phyloP scores from a whole-genome alignment of 345 rosid genomes.

The Lepidium didymum region DNA sequence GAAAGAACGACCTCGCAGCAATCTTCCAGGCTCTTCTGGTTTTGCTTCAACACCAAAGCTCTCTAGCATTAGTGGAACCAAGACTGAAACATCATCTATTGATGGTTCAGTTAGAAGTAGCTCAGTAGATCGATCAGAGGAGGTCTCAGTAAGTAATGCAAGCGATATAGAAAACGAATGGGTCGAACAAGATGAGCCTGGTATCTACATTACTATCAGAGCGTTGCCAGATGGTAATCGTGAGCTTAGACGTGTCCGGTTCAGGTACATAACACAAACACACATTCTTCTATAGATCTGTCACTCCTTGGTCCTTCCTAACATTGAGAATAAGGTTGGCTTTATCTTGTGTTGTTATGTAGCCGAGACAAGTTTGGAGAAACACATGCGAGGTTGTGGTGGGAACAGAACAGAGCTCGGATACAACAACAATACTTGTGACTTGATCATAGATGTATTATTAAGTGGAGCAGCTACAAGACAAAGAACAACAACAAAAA shows the following conservation, averaged over 20 bases:
- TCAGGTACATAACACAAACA: constrained; percentile 44
- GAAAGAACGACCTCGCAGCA: constrained; percentile 40
- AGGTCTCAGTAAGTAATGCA: constrained; percentile 76
- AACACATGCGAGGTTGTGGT: constrained; percentile 79
- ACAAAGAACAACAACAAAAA: neutral
- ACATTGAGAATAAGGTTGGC: neutral
- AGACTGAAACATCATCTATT: constrained; percentile 68
- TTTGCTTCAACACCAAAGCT: constrained; percentile 65
- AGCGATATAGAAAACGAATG: constrained; percentile 86
- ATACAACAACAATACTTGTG: constrained; percentile 83
- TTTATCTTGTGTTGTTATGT: neutral
- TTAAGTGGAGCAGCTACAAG: constrained; percentile 3
- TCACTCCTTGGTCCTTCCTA: neutral
- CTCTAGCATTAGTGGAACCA: constrained; percentile 59
- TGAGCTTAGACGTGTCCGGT: constrained; percentile 87
- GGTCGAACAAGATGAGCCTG: constrained; percentile 94
- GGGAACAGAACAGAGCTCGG: constrained; percentile 90
- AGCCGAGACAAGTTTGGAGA: constrained; percentile 91
- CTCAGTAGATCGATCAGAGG: constrained; percentile 65
- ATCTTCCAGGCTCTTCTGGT: constrained; percentile 30
- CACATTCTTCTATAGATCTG: neutral
- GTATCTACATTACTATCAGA: constrained; percentile 78
- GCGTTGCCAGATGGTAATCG: constrained; percentile 60
- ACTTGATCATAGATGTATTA: constrained; percentile 16
- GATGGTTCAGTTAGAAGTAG: constrained; percentile 70